Evolutionary conservation across 345 rosid genomes (phyloP), one percentile per base, ranked within the genome.

Genomic region (Gynandropsis gynandra): DNA sequence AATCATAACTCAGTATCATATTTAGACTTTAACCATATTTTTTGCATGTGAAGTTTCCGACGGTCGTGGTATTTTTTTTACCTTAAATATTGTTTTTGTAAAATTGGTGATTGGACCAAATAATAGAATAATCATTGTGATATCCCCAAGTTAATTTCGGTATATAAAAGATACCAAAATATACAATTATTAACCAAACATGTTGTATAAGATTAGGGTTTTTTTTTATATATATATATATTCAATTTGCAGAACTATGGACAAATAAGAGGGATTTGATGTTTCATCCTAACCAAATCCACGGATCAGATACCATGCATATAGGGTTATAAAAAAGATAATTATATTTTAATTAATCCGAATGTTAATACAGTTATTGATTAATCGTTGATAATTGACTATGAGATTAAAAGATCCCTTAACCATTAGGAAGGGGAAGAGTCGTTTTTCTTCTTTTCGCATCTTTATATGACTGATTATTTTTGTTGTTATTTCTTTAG

Each of bases 291-390:
- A 40, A 38, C 32, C 50, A 54, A 52, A 58, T 39, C 45, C 58
- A 11, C 32, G 59, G 64, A 65, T 57, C 43, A 32, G 63, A 51
- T 64, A 50, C 63, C 4, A 56, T 37, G 48, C 58, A 37, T 35
- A 19, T 47, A 58, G 58, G 38, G 48, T 52, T 39, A 52, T 32
- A 24, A n/a, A n/a, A n/a, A 58, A 52, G 59, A 58, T 58, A 65
- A 47, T 12, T 53, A 32, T 65, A 45, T 58, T 38, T 50, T 65
- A 65, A 52, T n/a, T 51, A 38, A 58, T 19, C 48, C 64, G 39
- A 58, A 45, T 32, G 29, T 58, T 51, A 38, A 29, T 50, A 51
- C 43, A 50, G 35, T 14, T 50, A 34, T 36, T 50, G 47, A 32
- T 24, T 55, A 24, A 52, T 56, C 43, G 24, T 13, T 27, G 16